Evolutionary conservation across 2,329 filamentous ascomycete genomes (phyloP), one percentile per base, ranked within the genome.

Genomic region (Cladosporium halotolerans): DNA sequence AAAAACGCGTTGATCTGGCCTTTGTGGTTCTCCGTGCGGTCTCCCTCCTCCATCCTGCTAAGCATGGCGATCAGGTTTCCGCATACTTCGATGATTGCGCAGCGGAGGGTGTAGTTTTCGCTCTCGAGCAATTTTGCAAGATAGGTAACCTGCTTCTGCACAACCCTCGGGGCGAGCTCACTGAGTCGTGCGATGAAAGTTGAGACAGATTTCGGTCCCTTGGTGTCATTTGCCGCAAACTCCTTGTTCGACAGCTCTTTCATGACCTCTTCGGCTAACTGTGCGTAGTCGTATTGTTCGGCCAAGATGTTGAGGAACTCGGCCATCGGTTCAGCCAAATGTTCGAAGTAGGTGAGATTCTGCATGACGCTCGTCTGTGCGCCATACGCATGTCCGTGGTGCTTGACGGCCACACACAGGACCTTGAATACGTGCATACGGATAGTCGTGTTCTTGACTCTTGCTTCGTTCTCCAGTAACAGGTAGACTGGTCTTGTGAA

Each of bases 341-440:
- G 93, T 72, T 99, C 93, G 64, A 97, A 99, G 69, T 99, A 99
- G 4, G 93, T 96, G 60, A 99, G 74, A 67, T 93, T 97, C 70
- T 99, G 93, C 52, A 97, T 91, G 64, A 99, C 95, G 43, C 91
- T 95, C 45, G 95, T 97, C 78, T 99, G 93, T 1, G 93, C 93
- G 48, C 88, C 91, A 68, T 96, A 96, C 61, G 87, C 93, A 70
- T 99, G 93, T 1, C 93, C 93, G 68, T 99, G 93, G 66, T 97
- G 91, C 74, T 99, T 99, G 56, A 99, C 84, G 34, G 95, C 91
- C 62, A 97, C 89, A 67, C 93, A 99, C 7, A 99, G 76, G 16
- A 97, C 90, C 70, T 96, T 96, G 78, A 96, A 99, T 54, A 88
- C 88, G 72, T 97, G 91, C 89, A 97, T 97, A 45, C 91, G 84